Conservation (phyloP, 2,329 filamentous ascomycete species). For the Sporothrix luriei region DNA sequence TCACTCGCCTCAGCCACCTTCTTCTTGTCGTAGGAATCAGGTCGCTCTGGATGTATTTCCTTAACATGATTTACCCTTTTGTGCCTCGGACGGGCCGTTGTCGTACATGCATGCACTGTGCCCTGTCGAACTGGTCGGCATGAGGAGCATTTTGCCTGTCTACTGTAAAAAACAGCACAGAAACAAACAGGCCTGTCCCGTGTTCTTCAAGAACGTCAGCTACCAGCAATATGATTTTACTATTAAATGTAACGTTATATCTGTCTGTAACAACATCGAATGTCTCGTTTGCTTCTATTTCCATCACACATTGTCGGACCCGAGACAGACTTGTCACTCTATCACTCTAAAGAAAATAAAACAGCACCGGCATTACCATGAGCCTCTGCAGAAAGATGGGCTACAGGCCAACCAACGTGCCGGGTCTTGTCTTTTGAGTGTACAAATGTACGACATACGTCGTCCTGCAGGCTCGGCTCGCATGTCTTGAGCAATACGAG, state of each 20-base stretch:
- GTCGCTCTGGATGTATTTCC: neutral
- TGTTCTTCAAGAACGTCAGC: constrained; percentile 3
- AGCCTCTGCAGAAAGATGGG: neutral
- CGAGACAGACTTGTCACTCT: neutral
- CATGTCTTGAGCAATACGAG: constrained; percentile 16
- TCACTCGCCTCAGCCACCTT: constrained; percentile 3
- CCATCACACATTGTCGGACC: neutral
- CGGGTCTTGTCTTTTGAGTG: neutral
- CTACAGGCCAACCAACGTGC: neutral
- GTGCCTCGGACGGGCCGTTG: constrained; percentile 3
- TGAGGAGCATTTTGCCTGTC: neutral
- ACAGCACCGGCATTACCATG: constrained; percentile 2
- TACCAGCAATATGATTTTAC: neutral
- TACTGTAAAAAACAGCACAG: neutral
- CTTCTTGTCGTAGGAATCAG: neutral
- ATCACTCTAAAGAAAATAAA: neutral
- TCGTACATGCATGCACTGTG: constrained; percentile 22
- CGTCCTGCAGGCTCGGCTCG: constrained; percentile 1
- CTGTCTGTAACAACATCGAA: neutral
- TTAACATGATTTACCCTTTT: neutral
- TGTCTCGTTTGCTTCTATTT: constrained; percentile 17
- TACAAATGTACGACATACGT: neutral
- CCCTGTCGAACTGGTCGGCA: neutral
- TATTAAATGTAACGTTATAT: no score
- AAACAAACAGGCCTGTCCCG: neutral